Evolutionary conservation across 2,329 filamentous ascomycete species (phyloP), one percentile per base, ranked within the genome.

Genomic region (Arthrobotrys iridis): DNA sequence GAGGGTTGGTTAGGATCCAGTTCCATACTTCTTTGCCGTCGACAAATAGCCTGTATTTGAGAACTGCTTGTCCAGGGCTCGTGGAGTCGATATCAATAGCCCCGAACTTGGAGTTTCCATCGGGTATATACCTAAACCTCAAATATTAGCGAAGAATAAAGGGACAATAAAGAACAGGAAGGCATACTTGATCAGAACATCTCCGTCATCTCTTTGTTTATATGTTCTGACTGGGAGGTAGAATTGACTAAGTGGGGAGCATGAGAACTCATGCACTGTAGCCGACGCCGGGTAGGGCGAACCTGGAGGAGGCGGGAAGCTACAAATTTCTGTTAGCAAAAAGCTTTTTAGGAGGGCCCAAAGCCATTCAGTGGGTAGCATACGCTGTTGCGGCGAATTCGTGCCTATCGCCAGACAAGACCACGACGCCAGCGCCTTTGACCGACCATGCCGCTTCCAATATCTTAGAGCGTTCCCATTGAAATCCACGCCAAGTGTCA

Each of bases 401-500:
- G 81, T 99, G 95, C n/a, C 95, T 86, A 80, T 99, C 95, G 0
- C 95, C 95, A 13, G 91, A 95, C 8, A 99, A 85, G 10, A 98
- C 85, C 2, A 97, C 86, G 5, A 98, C 89, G 22, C 93, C 92
- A 10, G 87, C 84, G n/a, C 92, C 90, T 48, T 68, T 75, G 0
- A 91, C 89, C 76, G 91, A 90, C 93, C 95, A 98, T 88, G 97
- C 97, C 1, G 92, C 91, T 81, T 97, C 91, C 11, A 99, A 88
- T 24, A 98, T 87, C 65, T 85, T 85, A 63, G 86, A 87, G 13
- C 95, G 89, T 84, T 99, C 95, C 55, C 86, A 84, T 1, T 97
- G 85, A 82, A 96, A 97, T 0, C 94, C 94, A 50, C 92, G 93
- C 95, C 95, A 99, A 0, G 95, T 98, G 81, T 99, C 95, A 76